A percentile compares a stretch with the other conserved stretches of the same genome.
Evolutionary conservation across 2,329 filamentous ascomycete species (phyloP).

Genomic region (Sclerotiophoma versabilis): DNA sequence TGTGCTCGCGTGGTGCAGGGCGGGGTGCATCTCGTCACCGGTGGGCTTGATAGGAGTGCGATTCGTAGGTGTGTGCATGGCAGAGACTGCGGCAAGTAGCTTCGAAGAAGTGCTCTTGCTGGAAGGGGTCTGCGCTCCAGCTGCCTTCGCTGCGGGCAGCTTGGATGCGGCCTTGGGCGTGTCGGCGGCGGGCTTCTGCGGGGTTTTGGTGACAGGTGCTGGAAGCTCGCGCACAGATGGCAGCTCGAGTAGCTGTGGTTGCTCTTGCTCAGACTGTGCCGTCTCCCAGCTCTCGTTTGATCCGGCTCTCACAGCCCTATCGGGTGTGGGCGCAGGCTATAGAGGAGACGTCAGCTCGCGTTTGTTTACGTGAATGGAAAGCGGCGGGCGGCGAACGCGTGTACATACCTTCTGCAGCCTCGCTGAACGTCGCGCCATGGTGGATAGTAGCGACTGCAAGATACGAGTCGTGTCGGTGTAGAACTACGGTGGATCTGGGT

Average conservation of each 20-base stretch:
- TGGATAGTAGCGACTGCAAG: constrained; percentile 20
- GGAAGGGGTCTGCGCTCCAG: constrained; percentile 57
- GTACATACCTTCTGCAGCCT: constrained; percentile 48
- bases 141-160: constrained; percentile 32
- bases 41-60: constrained; percentile 73
- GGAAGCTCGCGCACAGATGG: constrained; percentile 31
- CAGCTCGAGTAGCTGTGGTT: constrained; percentile 24
- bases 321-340: constrained; percentile 40
- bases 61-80: constrained; percentile 62
- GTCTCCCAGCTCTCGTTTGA: constrained; percentile 40
- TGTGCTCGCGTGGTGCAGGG: constrained; percentile 76
- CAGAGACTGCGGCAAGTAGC: constrained; percentile 26
- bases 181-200: constrained; percentile 27
- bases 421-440: constrained; percentile 48
- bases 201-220: constrained; percentile 32
- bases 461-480: constrained; percentile 13
- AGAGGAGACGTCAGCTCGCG: constrained; percentile 28
- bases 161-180: constrained; percentile 27
- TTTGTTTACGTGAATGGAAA: constrained; percentile 34
- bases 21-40: constrained; percentile 88
- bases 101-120: constrained; percentile 43
- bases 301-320: constrained; percentile 16
- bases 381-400: not conserved
- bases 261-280: constrained; percentile 30
- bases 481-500: constrained; percentile 27